These are phyloP conservation scores for Taphrina confusa DNA, from an alignment of 1,139 yeast species.

Conservation along the genomic window DNA sequence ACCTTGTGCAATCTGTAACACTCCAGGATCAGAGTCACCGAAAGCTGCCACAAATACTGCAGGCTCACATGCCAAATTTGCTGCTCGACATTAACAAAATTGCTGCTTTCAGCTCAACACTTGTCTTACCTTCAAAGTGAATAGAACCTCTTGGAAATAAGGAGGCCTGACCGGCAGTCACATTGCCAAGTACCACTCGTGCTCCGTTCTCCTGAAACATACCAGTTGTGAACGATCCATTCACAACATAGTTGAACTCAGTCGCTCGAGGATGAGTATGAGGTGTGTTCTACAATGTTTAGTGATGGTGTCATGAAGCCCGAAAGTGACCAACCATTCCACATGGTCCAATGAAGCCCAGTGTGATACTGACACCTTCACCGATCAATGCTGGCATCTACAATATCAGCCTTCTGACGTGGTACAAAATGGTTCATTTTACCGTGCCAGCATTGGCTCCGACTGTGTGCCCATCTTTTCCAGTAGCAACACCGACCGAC, in stretches of 20 bases:
- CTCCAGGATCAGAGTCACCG: constrained; percentile 4
- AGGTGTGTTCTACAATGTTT: not conserved
- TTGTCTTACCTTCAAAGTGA: constrained; percentile 6
- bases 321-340: not conserved
- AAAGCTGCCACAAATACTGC: not conserved
- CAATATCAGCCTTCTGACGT: not conserved
- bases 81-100: not conserved
- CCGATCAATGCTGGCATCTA: constrained; percentile 4
- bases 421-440: not conserved
- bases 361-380: constrained; percentile 4
- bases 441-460: not conserved
- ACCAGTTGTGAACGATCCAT: constrained; percentile 5
- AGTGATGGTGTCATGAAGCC: not conserved
- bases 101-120: no score
- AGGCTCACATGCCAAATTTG: constrained; percentile 8
- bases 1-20: constrained; percentile 10
- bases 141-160: constrained; percentile 3
- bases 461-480: constrained; percentile 1
- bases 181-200: not conserved
- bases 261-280: constrained; percentile 8
- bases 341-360: constrained; percentile 12
- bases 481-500: not conserved
- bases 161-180: constrained; percentile 6
- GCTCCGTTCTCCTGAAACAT: constrained; percentile 8
- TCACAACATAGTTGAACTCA: constrained; percentile 3